Evolutionary conservation across 208 protist species (phyloP).

Genomic region (Crithidia bombi): DNA sequence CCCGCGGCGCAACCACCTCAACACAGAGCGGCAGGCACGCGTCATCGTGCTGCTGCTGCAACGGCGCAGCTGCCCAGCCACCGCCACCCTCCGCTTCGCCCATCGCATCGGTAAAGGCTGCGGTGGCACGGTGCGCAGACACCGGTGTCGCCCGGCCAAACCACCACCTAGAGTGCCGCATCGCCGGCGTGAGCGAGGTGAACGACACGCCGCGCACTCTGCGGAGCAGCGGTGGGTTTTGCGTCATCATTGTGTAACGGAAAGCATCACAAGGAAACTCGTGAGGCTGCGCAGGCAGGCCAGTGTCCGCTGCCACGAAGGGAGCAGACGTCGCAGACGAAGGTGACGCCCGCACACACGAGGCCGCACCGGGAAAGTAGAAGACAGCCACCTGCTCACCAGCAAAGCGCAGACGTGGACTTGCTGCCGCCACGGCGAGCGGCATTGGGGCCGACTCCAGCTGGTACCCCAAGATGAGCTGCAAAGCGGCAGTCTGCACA

Average conservation of each 20-base stretch:
- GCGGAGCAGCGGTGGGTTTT: not conserved
- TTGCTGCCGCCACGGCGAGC: constrained; percentile 25
- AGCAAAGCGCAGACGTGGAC: constrained; percentile 8
- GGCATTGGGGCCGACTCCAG: constrained; percentile 8
- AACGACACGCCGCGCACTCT: constrained; percentile 15
- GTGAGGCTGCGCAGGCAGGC: not conserved
- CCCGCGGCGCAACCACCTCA: constrained; percentile 19
- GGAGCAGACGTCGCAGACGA: not conserved
- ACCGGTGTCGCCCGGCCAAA: constrained; percentile 3
- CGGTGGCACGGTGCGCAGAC: not conserved
- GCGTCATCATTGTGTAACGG: too few species aligned
- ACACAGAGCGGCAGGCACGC: constrained; percentile 14
- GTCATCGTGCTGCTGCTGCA: not conserved
- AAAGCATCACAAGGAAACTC: too few species aligned
- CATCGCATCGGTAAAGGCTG: not conserved
- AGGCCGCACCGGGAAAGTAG: constrained; percentile 25
- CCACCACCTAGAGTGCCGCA: constrained; percentile 21
- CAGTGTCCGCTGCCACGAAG: not conserved
- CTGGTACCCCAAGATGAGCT: constrained; percentile 7
- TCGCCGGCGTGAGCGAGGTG: constrained; percentile 1
- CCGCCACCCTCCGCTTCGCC: not conserved
- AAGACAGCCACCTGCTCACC: constrained; percentile 15
- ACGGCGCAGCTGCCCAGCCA: not conserved
- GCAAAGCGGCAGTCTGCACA: not conserved
- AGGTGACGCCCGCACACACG: not conserved